Percentiles rank a stretch among this genome's conserved stretches.
Conservation (phyloP, 495 filamentous ascomycete species). For the Trichoderma reesei region DNA sequence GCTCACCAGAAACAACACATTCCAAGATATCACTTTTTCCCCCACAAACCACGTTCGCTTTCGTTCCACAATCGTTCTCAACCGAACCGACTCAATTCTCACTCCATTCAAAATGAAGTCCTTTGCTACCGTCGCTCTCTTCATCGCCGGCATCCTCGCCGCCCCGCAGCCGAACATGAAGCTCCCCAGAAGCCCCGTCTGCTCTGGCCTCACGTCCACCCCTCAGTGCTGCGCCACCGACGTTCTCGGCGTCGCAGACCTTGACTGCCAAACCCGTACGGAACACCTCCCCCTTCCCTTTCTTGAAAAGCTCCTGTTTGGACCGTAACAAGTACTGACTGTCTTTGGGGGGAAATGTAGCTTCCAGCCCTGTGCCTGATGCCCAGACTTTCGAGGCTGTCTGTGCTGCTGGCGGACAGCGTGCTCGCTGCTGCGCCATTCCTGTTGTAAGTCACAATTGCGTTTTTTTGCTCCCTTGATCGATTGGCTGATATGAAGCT, state of each 20-base stretch:
- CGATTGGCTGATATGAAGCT: not conserved
- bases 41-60: not conserved
- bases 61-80: not conserved
- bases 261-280: not conserved
- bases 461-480: not conserved
- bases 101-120: conserved; percentile 5
- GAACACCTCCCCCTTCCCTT: not conserved
- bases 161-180: conserved; percentile 15
- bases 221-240: not conserved
- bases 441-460: not conserved
- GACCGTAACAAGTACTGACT: not conserved
- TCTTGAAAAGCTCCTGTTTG: no score
- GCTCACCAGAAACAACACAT: not conserved
- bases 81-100: no score
- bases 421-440: not conserved
- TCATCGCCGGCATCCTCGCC: conserved; percentile 4
- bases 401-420: not conserved
- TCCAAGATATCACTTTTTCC: not conserved
- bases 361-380: not conserved
- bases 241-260: conserved; percentile 13
- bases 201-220: conserved; percentile 9
- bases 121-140: not conserved
- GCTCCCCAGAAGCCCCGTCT: conserved; percentile 20
- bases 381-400: not conserved
- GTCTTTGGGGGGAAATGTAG: not conserved